Conservation (phyloP, 78 protist species). For the slime mould (Dictyostelium discoideum) region DNA sequence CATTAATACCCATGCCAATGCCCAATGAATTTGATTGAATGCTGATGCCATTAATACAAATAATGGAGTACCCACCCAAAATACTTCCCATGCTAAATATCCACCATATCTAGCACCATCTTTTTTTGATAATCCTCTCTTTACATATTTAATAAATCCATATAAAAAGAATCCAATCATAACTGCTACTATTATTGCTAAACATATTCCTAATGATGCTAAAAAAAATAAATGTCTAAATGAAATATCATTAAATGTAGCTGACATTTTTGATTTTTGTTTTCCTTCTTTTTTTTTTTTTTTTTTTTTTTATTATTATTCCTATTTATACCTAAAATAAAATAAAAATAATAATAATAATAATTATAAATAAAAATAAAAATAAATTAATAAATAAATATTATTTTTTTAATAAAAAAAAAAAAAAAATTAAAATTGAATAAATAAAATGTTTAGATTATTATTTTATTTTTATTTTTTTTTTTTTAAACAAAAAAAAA, state of each 20-base stretch:
- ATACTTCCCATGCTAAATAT: neutral
- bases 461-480: neutral
- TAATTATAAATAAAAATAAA: too few relatives aligned
- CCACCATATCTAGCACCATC: neutral
- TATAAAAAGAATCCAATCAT: neutral
- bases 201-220: neutral
- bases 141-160: neutral
- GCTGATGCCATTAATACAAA: constrained; percentile 32
- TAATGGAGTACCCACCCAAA: constrained; percentile 52
- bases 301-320: neutral
- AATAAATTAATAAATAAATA: too few relatives aligned
- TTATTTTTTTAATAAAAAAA: too few relatives aligned
- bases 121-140: constrained; percentile 17
- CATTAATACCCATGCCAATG: constrained; percentile 42
- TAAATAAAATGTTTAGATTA: neutral
- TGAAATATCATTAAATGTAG: neutral
- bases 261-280: neutral
- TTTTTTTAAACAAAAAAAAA: neutral
- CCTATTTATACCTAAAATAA: too few relatives aligned
- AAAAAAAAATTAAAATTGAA: neutral
- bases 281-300: neutral
- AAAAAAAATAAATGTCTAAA: constrained; percentile 26
- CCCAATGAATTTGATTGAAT: constrained; percentile 51
- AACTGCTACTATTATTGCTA: neutral
- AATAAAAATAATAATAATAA: too few relatives aligned